Evolutionary conservation across 345 rosid genomes (phyloP), one percentile per base, ranked within the genome.

Genomic region (Cardamine resedifolia): DNA sequence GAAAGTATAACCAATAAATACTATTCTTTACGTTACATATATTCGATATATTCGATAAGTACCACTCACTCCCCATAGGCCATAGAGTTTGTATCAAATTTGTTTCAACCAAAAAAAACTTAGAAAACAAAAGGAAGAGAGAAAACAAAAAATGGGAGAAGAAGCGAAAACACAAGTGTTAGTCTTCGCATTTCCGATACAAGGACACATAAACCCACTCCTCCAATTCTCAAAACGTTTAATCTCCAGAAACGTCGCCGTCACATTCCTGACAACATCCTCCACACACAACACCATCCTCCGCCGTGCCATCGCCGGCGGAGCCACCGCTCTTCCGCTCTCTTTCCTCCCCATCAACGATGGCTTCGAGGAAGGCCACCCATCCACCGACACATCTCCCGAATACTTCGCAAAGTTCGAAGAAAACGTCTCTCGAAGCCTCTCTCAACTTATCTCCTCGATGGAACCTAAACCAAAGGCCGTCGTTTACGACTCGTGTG

Each of bases 171-270:
- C 71, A 24, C 58, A 69, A 12, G 79, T 81, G 15, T 55, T 83
- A 52, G 78, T 85, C 15, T 10, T 82, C 20, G 48, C 84, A 0
- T 79, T 71, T 21, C 81, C 87, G 1, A 16, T 38, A 6, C 88
- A 81, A 74, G 88, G 93, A 7, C 90, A 81, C 78, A 68, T 87
- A 9, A 87, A 79, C 63, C 91, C 91, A 23, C 71, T 83, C 47
- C 78, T 85, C 57, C 86, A 85, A 38, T 83, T 86, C 83, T 80
- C 85, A 28, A 86, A 86, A 58, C 86, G 86, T 47, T 34, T 88
- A 10, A 71, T 64, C 72, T 78, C 81, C 49, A 86, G 77, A 66
- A 85, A 87, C 39, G 73, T 82, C 11, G n/a, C 58, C 23, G 77
- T 86, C 59, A 83, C 90, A 34, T 64, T 82, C 57, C 53, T 82